Evolutionary conservation across 2,329 filamentous ascomycete genomes (phyloP), one percentile per base, ranked within the genome.

Genomic region (Talaromyces sp.): DNA sequence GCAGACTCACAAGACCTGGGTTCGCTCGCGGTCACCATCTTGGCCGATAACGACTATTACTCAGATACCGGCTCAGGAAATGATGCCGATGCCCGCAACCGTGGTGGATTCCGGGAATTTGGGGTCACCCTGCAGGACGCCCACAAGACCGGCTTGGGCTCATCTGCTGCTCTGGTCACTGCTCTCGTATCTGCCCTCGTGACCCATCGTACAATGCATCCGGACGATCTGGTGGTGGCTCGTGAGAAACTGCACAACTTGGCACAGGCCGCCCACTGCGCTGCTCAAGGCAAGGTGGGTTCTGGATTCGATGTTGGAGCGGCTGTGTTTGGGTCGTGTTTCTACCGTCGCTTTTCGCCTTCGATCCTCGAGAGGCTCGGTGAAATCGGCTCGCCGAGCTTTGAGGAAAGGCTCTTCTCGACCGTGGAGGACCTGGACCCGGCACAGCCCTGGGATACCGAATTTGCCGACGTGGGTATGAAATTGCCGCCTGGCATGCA

Each of bases 31-130:
- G 85, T 98, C 73, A 92, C 90, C 63, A 93, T 99, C 72, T 84
- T 98, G 38, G 93, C 95, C 62, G 92, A 97, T 77, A 93, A 95
- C 71, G 91, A 96, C 79, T 99, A 99, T 83, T 99, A 98, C 80
- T 97, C 95, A 4, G 86, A 88, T 62, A 82, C 87, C 2, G 73
- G 79, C 27, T 71, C 80, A 19, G 71, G 73, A 59, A 74, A 69
- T 53, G 66, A 65, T 14, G 65, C 70, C 61, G 72, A 69, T 26
- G 70, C 67, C 61, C 71, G 68, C 65, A 61, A 75, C 68, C 66
- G 66, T 11, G 69, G 71, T 17, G 86, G 86, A 63, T 98, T 98
- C 78, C 83, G 86, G 64, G 84, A 88, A 71, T 96, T 96, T 77
- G 83, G 84, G 50, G 87, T 93, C 17, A 84, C 87, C 6, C 84